phyloP scores from a whole-genome alignment of 345 rosid genomes.

The Eucalyptus microcorys region DNA sequence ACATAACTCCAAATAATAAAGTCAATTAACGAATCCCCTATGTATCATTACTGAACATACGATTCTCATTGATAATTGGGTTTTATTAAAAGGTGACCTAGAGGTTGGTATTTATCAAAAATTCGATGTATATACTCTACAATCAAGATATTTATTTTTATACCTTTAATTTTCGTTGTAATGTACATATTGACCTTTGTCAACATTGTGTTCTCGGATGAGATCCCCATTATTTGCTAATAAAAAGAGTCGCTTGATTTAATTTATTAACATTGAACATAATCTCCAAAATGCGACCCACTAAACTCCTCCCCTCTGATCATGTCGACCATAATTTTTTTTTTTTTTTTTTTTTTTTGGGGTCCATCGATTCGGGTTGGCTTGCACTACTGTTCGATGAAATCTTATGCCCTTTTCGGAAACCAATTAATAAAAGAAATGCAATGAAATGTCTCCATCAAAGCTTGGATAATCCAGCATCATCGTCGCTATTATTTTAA shows the following conservation, averaged over 20 bases:
- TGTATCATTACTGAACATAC: accelerated
- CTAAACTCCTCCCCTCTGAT: neutral
- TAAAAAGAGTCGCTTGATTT: neutral
- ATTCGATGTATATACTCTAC: neutral
- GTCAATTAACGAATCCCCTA: neutral
- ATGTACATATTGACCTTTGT: neutral
- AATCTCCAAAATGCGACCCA: neutral
- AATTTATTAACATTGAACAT: neutral
- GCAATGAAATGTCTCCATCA: neutral
- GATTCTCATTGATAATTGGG: neutral
- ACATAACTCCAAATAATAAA: neutral
- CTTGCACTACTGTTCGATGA: neutral
- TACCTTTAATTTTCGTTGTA: neutral
- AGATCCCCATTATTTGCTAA: neutral
- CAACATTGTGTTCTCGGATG: neutral
- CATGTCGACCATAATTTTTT: neutral
- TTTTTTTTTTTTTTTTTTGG: too few relatives aligned
- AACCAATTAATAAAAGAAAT: neutral
- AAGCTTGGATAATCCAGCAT: neutral
- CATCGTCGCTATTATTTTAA: neutral
- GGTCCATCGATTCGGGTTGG: neutral
- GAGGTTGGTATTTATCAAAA: neutral
- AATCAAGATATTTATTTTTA: neutral
- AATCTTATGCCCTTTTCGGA: neutral
- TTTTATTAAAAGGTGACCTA: neutral